Percentiles rank a stretch among this genome's conserved stretches.
phyloP scores from a whole-genome alignment of 257 asterid genomes.

The Lavandula angustifolia region DNA sequence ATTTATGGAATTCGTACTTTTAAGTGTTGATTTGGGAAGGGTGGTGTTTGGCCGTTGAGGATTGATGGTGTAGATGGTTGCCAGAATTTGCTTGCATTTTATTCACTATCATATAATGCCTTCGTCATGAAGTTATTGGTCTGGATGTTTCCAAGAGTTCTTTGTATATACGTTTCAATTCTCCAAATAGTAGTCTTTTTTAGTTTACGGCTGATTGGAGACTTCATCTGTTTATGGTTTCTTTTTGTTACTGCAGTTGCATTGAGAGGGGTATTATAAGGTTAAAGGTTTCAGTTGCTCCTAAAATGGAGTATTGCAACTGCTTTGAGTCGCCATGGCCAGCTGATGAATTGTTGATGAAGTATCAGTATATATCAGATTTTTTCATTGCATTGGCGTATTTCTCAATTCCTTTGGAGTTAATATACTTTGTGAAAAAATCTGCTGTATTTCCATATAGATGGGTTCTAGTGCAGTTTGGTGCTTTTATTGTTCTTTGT shows the following conservation, averaged over 20 bases:
- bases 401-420: slow-evolving; percentile 93
- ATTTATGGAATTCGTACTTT: too few species aligned
- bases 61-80: too few species aligned
- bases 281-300: slow-evolving; percentile 24
- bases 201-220: neutral
- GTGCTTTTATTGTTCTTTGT: slow-evolving; percentile 97
- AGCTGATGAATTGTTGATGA: slow-evolving; percentile 90
- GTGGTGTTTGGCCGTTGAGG: too few species aligned
- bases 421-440: slow-evolving; percentile 92
- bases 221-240: neutral
- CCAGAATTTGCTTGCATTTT: too few species aligned
- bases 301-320: slow-evolving; percentile 73
- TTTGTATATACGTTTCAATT: neutral
- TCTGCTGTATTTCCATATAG: slow-evolving; percentile 95
- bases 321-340: slow-evolving; percentile 95
- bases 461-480: slow-evolving; percentile 99
- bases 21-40: too few species aligned
- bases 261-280: slow-evolving; percentile 27
- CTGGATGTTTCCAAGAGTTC: too few species aligned
- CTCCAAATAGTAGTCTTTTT: neutral
- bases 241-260: slow-evolving; percentile 38
- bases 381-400: slow-evolving; percentile 98
- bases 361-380: slow-evolving; percentile 92
- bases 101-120: too few species aligned
- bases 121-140: too few species aligned